Evolutionary conservation across 148 eudicot genomes (phyloP), one percentile per base, ranked within the genome.

Genomic region (Pharnaceum exiguum): DNA sequence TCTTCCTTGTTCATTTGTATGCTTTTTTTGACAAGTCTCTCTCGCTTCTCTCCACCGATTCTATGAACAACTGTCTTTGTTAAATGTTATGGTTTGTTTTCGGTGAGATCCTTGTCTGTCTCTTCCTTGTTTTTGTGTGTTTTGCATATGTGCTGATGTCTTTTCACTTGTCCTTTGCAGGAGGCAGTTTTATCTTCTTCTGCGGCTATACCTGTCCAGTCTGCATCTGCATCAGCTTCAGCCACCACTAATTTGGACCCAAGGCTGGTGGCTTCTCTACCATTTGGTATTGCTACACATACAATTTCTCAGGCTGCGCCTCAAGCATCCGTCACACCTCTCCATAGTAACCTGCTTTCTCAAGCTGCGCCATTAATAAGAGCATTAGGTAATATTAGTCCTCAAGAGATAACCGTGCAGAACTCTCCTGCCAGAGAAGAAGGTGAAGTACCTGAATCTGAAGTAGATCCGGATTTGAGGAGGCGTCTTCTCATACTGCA

Each of bases 381-480:
- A 70, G 79, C 80, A 25, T 11, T 85, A 19, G 62, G 74, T 60
- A 89, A 71, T 68, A 70, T 77, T 40, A 77, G 81, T 46, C 77
- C 73, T 50, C 70, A 62, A 43, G 99, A 86, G 53, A 42, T 74
- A 30, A 75, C 68, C 62, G 55, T 94, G 78, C 95, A 85, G 32
- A 79, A 76, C 69, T 94, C 99, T 52, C 96, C 96, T 73, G 89
- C 99, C 37, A 79, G 85, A 63, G 99, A 94, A 79, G 99, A 94
- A 65, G 99, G 99, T 31, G 99, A 94, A 68, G 96, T 94, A 55
- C 95, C 96, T 35, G 99, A 94, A 78, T 86, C 95, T 67, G 99
- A 94, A 70, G 67, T 94, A 57, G 99, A 94, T 80, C 99, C 99
- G n/a, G 99, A 94, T 70, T 86, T 95, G 33, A 82, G 99, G 76